Evolutionary conservation across 768 basidiomycete species (phyloP).

Genomic region (Boletus subparvulus): DNA sequence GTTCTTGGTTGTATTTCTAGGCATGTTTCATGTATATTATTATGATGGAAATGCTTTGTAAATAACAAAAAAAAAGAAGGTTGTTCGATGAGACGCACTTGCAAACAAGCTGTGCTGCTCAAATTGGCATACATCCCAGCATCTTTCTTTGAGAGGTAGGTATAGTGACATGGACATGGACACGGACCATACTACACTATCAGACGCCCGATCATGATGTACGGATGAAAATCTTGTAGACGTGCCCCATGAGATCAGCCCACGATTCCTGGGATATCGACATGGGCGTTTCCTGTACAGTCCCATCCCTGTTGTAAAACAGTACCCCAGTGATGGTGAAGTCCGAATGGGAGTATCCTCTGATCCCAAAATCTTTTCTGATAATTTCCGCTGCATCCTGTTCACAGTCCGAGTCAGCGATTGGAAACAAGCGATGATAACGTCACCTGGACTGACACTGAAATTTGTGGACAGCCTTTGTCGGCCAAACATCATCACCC

Average conservation of each 20-base stretch:
- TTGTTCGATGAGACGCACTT: too few relatives aligned
- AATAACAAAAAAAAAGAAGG: too few relatives aligned
- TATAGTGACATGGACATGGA: neutral
- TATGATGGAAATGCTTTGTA: too few relatives aligned
- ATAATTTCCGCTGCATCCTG: neutral
- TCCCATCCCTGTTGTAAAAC: slow-evolving; percentile 4
- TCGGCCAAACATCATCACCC: slow-evolving; percentile 12
- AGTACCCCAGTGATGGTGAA: slow-evolving; percentile 3
- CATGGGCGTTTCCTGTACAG: too few relatives aligned
- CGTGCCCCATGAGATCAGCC: slow-evolving; percentile 3
- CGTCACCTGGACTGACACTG: neutral
- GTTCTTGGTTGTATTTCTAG: too few relatives aligned
- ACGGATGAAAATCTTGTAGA: slow-evolving; percentile 6
- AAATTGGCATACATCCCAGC: too few relatives aligned
- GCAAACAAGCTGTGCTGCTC: too few relatives aligned
- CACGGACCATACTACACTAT: neutral
- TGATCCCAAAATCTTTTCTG: neutral
- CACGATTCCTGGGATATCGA: too few relatives aligned
- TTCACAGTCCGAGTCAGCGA: neutral
- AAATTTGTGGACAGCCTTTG: neutral
- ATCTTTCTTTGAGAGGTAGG: neutral
- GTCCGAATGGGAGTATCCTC: neutral
- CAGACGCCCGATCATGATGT: neutral
- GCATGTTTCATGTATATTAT: too few relatives aligned
- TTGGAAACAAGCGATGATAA: neutral